Evolutionary conservation across 2,329 filamentous ascomycete species (phyloP).

Genomic region (Colletotrichum cordylinicola): DNA sequence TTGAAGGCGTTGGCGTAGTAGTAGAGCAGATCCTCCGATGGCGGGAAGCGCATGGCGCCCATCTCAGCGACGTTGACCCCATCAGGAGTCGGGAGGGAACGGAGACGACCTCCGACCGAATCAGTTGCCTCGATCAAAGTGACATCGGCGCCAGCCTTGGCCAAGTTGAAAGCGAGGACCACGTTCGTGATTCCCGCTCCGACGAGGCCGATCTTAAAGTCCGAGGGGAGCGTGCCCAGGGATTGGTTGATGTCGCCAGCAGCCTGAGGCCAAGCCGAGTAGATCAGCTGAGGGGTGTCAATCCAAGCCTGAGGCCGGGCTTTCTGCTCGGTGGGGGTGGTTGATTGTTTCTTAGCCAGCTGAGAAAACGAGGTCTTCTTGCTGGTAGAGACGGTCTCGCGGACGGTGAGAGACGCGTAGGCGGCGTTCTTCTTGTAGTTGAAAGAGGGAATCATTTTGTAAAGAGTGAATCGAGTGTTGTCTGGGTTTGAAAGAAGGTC

Average conservation of each 20-base stretch:
- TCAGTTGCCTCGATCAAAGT: background rate
- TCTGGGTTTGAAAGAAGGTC: background rate
- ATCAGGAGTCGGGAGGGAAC: background rate
- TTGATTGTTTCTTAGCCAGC: background rate
- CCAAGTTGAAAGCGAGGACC: background rate
- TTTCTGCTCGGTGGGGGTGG: background rate
- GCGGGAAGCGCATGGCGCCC: constrained; percentile 3
- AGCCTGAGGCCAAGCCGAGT: background rate
- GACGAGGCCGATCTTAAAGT: background rate
- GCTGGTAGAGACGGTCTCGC: background rate
- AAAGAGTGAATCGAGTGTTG: background rate
- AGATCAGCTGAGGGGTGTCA: background rate
- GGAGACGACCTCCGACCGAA: background rate
- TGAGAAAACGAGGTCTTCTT: background rate
- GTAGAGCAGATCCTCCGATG: background rate
- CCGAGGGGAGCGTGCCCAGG: background rate
- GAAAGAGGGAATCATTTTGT: background rate
- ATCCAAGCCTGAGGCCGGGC: constrained; percentile 2
- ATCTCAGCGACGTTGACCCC: constrained; percentile 1
- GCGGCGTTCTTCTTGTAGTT: background rate
- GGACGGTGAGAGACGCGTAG: background rate
- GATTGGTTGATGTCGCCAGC: background rate
- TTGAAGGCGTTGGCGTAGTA: background rate
- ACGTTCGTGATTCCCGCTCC: background rate
- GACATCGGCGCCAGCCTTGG: background rate